A percentile compares a stretch with the other conserved stretches of the same genome.
phyloP scores from a whole-genome alignment of 2,329 filamentous ascomycete species.

The Fusarium transvaalense region DNA sequence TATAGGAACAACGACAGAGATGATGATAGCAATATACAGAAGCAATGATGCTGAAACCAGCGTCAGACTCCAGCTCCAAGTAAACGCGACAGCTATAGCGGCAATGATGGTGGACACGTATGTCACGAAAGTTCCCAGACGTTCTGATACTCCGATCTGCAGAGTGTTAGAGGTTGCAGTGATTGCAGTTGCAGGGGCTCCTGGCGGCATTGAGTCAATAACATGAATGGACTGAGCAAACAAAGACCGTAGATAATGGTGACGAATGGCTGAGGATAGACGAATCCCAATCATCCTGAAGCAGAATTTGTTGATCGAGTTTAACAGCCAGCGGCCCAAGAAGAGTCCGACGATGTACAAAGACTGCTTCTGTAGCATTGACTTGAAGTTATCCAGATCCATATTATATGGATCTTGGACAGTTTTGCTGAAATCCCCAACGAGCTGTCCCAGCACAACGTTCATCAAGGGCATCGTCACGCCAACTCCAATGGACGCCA shows the following conservation, averaged over 20 bases:
- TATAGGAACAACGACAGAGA: conserved; percentile 45
- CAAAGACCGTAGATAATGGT: conserved; percentile 63
- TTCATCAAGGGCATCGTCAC: conserved; percentile 54
- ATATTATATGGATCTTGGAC: conserved; percentile 43
- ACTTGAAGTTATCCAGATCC: conserved; percentile 17
- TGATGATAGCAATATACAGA: conserved; percentile 55
- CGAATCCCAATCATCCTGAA: conserved; percentile 63
- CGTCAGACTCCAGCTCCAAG: conserved; percentile 64
- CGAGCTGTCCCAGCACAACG: conserved; percentile 52
- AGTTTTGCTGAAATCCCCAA: conserved; percentile 45
- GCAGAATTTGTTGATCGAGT: conserved; percentile 39
- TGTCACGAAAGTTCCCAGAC: conserved; percentile 60
- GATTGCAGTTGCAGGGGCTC: conserved; percentile 64
- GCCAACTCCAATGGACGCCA: conserved; percentile 52
- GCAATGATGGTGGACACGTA: conserved; percentile 57
- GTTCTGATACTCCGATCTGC: conserved; percentile 66
- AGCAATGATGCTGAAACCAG: conserved; percentile 63
- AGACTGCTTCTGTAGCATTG: conserved; percentile 38
- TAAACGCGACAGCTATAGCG: conserved; percentile 63
- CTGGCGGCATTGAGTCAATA: conserved; percentile 63
- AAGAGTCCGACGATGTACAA: conserved; percentile 44
- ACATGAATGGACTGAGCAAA: conserved; percentile 63
- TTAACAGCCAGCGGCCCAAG: conserved; percentile 39
- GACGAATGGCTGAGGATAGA: conserved; percentile 62
- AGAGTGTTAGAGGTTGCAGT: conserved; percentile 66